Percentiles rank a stretch among this genome's conserved stretches.
Conservation (phyloP, 1,139 yeast genomes). For the Meyerozyma sp. region DNA sequence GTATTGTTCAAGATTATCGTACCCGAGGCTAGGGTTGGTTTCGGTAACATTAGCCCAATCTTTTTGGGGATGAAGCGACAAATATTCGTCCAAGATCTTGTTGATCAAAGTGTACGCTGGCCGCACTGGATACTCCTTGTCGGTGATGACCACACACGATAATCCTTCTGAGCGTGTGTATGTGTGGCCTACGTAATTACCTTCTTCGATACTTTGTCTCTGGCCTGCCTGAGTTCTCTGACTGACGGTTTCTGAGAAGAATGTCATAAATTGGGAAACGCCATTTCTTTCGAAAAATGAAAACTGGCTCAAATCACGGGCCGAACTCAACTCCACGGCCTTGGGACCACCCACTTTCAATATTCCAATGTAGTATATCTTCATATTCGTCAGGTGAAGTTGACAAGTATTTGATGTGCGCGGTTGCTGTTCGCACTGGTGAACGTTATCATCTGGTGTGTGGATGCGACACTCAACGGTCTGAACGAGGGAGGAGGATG, state of each 20-base stretch:
- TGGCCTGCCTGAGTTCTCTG: slow-evolving; percentile 85
- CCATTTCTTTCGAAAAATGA: slow-evolving; percentile 79
- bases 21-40: slow-evolving; percentile 44
- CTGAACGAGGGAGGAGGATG: too few species aligned
- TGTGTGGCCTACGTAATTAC: slow-evolving; percentile 86
- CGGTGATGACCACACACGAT: slow-evolving; percentile 90
- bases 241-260: slow-evolving; percentile 86
- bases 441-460: too few species aligned
- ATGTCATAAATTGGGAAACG: slow-evolving; percentile 88
- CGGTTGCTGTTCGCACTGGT: not conserved
- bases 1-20: slow-evolving; percentile 63
- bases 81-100: slow-evolving; percentile 86
- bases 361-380: slow-evolving; percentile 85
- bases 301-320: slow-evolving; percentile 79
- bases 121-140: slow-evolving; percentile 92
- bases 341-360: slow-evolving; percentile 60
- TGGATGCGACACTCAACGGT: not conserved
- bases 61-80: slow-evolving; percentile 70
- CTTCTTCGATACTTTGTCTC: slow-evolving; percentile 93
- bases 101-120: slow-evolving; percentile 95
- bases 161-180: slow-evolving; percentile 87
- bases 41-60: slow-evolving; percentile 61
- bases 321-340: slow-evolving; percentile 72
- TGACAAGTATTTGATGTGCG: not conserved
- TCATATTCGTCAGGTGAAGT: slow-evolving; percentile 44